Evolutionary conservation across 345 rosid species (phyloP).

Genomic region (Eutrema yunnanense): DNA sequence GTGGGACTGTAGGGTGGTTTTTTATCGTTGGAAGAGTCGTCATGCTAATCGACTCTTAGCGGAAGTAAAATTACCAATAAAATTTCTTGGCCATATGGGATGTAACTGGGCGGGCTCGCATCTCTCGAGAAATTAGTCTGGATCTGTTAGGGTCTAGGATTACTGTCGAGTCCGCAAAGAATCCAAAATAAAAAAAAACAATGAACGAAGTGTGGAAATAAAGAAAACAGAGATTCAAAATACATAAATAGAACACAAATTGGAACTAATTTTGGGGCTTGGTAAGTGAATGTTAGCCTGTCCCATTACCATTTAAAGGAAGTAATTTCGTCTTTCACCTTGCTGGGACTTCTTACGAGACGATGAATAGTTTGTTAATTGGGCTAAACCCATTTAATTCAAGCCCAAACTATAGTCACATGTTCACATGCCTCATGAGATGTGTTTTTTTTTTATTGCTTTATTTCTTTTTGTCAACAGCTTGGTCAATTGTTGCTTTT

Average conservation of each 20-base stretch:
- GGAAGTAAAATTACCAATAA: too few species aligned
- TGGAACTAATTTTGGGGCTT: background rate
- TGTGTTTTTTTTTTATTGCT: background rate
- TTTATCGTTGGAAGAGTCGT: too few species aligned
- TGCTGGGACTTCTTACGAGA: background rate
- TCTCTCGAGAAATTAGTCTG: too few species aligned
- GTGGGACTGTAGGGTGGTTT: too few species aligned
- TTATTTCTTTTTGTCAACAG: background rate
- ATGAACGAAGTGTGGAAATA: background rate
- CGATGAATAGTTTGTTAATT: background rate
- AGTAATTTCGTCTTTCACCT: background rate
- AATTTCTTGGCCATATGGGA: too few species aligned
- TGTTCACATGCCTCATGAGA: background rate
- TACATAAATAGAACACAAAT: too few species aligned
- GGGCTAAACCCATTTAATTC: background rate
- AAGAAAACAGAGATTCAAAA: too few species aligned
- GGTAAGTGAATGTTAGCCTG: background rate
- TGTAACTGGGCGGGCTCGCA: too few species aligned
- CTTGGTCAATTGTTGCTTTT: background rate
- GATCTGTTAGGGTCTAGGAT: too few species aligned
- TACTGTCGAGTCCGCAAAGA: too few species aligned
- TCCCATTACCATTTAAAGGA: background rate
- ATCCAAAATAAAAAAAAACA: too few species aligned
- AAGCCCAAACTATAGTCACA: background rate
- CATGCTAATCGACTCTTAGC: too few species aligned